A percentile compares a stretch with the other conserved stretches of the same genome.
These are phyloP conservation scores for Dicorynia guianensis DNA, from an alignment of 306 rosid genomes.

Conservation along the genomic window DNA sequence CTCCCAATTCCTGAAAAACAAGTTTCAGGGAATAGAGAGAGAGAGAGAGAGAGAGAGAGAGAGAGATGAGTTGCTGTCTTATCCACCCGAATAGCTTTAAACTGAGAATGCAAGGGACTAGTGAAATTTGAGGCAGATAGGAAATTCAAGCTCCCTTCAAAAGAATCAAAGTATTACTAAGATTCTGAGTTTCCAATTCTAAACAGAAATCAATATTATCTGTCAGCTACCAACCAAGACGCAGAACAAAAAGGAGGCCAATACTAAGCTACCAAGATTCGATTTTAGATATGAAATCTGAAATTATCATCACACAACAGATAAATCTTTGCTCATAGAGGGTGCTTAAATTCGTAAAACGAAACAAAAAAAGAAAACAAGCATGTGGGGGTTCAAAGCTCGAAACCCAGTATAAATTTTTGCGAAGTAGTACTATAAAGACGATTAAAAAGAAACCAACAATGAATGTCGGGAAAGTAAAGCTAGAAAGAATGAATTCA, in stretches of 20 bases:
- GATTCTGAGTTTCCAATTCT: conserved; percentile 69
- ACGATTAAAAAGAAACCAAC: conserved; percentile 12
- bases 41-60: conserved; percentile 25
- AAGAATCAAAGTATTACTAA: conserved; percentile 71
- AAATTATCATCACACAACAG: conserved; percentile 36
- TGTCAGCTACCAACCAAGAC: conserved; percentile 67
- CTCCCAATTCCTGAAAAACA: conserved; percentile 47
- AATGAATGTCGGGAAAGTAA: conserved; percentile 40
- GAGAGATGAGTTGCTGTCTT: conserved; percentile 69
- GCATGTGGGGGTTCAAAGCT: conserved; percentile 50
- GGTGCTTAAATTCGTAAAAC: conserved; percentile 45
- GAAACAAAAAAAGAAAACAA: conserved; percentile 36
- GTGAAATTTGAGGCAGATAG: conserved; percentile 42
- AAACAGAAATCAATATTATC: conserved; percentile 61
- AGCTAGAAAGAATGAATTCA: conserved; percentile 48
- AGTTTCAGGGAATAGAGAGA: conserved; percentile 19
- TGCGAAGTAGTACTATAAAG: conserved; percentile 31
- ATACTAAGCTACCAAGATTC: conserved; percentile 68
- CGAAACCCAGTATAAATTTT: conserved; percentile 41
- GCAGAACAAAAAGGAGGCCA: conserved; percentile 58
- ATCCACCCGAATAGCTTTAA: conserved; percentile 68
- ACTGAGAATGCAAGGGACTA: conserved; percentile 51
- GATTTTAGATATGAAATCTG: conserved; percentile 45
- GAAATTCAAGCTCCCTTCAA: conserved; percentile 42
- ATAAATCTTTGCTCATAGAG: conserved; percentile 38